Evolutionary conservation across 768 basidiomycete species (phyloP), one percentile per base, ranked within the genome.

Genomic region (Rhizopogon vulgaris): DNA sequence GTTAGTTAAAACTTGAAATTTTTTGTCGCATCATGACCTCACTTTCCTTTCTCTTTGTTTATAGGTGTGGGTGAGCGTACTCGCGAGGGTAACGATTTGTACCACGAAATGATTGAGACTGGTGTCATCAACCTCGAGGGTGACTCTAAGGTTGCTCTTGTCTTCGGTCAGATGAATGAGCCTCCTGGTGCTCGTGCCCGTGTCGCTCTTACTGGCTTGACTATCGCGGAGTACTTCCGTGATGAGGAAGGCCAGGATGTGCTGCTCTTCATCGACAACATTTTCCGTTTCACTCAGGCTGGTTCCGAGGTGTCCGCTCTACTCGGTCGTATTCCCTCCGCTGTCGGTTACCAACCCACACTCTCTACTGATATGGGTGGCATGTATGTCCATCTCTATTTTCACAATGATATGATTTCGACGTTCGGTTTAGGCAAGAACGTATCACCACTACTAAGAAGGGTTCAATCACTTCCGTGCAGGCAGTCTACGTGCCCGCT

Each of bases 161-260:
- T 99, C 63, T 99, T 99, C 79, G 96, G 96, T 80, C 96, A 99
- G 78, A 99, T 99, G 96, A 99, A 99, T 78, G 96, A 99, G 80
- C 96, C 96, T 70, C 96, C 96, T 64, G 96, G 96, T 84, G 96
- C 96, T 62, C 94, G 96, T 84, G 96, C 96, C 66, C 96, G 96
- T 89, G 96, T 99, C 65, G 96, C 96, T 59, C 85, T 99, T 64
- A 98, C 96, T 63, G 96, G 96, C 74, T 78, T 99, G 54, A 99
- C 96, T 68, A 98, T 98, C 63, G 96, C 96, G 59, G 96, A 99
- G 77, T 99, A 98, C 79, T 99, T 99, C 96, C 94, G 96, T 85
- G 96, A 99, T 65, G 95, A 98, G 78, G 95, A 99, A 78, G 96
- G 96, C 58, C 96, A 99, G 74, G 96, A 99, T 73, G 96, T 99